Evolutionary conservation across 495 filamentous ascomycete genomes (phyloP), one percentile per base, ranked within the genome.

Genomic region (Aspergillus conjunctus): DNA sequence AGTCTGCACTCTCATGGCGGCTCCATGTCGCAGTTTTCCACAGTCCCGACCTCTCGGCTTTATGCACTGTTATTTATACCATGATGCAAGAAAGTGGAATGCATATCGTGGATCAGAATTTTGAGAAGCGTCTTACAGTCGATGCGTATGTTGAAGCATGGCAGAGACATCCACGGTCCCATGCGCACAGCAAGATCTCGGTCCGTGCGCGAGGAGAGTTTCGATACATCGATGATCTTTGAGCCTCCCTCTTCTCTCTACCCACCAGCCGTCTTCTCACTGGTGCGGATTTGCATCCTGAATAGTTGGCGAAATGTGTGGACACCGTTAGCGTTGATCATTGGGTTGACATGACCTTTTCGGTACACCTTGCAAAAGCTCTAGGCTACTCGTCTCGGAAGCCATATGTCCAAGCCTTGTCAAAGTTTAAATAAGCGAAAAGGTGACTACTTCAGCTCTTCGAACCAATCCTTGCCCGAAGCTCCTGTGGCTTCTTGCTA

Each of bases 251-350:
- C 58, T 46, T 44, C 54, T 45, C 58, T n/a, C 15, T 46, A 14
- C 17, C 21, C 54, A 56, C 39, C 26, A 31, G 15, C 15, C 39
- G 34, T 59, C 44, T 39, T 32, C 18, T 46, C 22, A 57, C 18
- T 60, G 52, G 52, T 20, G 17, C 45, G 55, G 56, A 22, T 61
- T 20, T 26, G 46, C 56, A 57, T 44, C 51, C 30, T 51, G 30
- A 22, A 22, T 10, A 20, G 17, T 48, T 11, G 20, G 18, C 8
- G 44, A 48, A 21, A n/a, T 21, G 43, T 21, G 56, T 59, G 46
- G 56, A 33, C 14, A 54, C 51, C 37, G 34, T 50, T 49, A 32
- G 33, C 18, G 59, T 58, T 57, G 62, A 64, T 60, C 57, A 60
- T 57, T 55, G 56, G 30, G 53, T 53, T 55, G 51, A 37, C 26